Evolutionary conservation across 169 alveolate genomes (phyloP), one percentile per base, ranked within the genome.

Genomic region (Cryptosporidium parvum): DNA sequence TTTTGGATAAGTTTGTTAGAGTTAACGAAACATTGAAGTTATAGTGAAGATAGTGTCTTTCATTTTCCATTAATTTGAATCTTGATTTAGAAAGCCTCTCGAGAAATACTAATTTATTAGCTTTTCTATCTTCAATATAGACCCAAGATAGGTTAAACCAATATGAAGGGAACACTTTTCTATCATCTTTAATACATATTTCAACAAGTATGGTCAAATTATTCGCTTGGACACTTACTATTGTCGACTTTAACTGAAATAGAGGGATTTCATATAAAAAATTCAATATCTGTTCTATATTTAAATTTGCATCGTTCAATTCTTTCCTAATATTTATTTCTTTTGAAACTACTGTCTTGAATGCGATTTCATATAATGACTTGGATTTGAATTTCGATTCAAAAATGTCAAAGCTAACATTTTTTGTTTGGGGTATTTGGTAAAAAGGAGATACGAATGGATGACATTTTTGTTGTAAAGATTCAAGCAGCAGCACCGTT

Each of bases 401-500:
- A 37, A 26, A 14, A 62, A 45, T n/a, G 0, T 62, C 59, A 1
- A 62, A 31, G 7, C 10, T 70, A 45, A 6, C 58, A 70, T 21
- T 42, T 31, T 21, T 39, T 16, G 29, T 67, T 21, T 16, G 52
- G 59, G 89, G 89, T 10, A 80, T 29, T 42, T 80, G 89, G 51
- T 42, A 44, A 1, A 80, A 51, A 14, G 89, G 65, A n/a, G 80
- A 61, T 10, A 23, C 51, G 12, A 80, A 80, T 23, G 94, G 94
- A 42, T 67, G 85, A 26, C 70, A 62, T 51, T 72, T 92, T 62
- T 92, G 94, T 72, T 86, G 73, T 10, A 92, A 51, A 37, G 89
- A 92, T 62, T 92, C 85, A 33, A 69, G 91, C 29, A 92, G 56
- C 44, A 85, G 44, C 62, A 86, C 53, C 52, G 80, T 92, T 26